Conservation (phyloP, 495 filamentous ascomycete species). For the Articulospora tetracladia region DNA sequence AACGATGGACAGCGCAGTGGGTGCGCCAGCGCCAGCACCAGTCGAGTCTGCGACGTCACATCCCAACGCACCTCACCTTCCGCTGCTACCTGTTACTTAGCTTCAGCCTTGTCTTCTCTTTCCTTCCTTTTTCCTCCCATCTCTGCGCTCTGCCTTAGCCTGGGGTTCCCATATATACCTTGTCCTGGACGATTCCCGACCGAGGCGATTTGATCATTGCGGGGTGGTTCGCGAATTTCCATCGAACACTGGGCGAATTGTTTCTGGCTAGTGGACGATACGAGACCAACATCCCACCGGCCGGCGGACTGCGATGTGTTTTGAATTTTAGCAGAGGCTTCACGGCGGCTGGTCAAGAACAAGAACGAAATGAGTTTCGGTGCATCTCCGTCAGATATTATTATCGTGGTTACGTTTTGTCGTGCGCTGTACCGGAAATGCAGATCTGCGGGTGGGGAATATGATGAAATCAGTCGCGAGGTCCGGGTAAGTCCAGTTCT, state of each 20-base stretch:
- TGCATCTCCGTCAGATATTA: conserved; percentile 21
- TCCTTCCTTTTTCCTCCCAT: conserved; percentile 1
- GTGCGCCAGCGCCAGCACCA: not conserved
- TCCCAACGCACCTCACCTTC: not conserved
- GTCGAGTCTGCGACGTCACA: conserved; percentile 16
- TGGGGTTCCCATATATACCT: conserved; percentile 8
- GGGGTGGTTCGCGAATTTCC: not conserved
- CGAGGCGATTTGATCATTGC: not conserved
- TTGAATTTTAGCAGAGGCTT: not conserved
- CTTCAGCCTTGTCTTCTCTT: conserved; percentile 1
- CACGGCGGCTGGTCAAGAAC: not conserved
- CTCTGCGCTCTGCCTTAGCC: not conserved
- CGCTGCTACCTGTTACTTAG: not conserved
- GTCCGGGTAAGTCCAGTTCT: conserved; percentile 28
- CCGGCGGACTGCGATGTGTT: conserved; percentile 10
- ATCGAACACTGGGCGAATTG: not conserved
- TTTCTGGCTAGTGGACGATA: not conserved
- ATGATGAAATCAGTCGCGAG: conserved; percentile 30
- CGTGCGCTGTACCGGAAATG: conserved; percentile 23
- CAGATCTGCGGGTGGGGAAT: conserved; percentile 23
- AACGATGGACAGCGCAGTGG: not conserved
- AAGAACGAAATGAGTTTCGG: conserved; percentile 23
- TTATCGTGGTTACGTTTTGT: conserved; percentile 20
- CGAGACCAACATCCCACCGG: not conserved
- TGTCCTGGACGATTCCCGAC: not conserved